A percentile compares a stretch with the other conserved stretches of the same genome.
These are phyloP conservation scores for Hanseniaspora valbyensis DNA, from an alignment of 805 yeast genomes.

Conservation along the genomic window DNA sequence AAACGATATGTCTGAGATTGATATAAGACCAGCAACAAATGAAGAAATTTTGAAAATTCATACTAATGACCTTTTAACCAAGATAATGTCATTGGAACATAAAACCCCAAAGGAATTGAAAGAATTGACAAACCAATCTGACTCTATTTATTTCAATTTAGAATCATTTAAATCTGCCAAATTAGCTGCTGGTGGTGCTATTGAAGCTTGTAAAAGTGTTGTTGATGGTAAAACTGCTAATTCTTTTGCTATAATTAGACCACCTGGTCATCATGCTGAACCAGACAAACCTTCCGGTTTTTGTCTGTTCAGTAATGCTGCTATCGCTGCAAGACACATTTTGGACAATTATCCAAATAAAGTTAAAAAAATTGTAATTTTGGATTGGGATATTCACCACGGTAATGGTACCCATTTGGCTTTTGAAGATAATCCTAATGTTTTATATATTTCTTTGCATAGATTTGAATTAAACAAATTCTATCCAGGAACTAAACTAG, in stretches of 20 bases:
- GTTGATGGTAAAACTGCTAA: conserved; percentile 87
- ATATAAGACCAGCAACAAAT: conserved; percentile 75
- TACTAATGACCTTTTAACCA: conserved; percentile 64
- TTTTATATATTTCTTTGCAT: conserved; percentile 81
- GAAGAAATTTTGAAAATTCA: conserved; percentile 86
- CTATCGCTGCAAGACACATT: conserved; percentile 86
- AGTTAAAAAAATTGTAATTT: conserved; percentile 66
- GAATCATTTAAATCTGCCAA: conserved; percentile 81
- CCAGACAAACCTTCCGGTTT: conserved; percentile 96
- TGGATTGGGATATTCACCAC: conserved; percentile 99
- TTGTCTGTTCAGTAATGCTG: conserved; percentile 90
- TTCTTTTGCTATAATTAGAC: conserved; percentile 88
- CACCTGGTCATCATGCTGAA: conserved; percentile 99
- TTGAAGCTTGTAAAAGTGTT: conserved; percentile 91
- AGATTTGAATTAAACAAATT: conserved; percentile 85
- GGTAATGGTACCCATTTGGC: conserved; percentile 98
- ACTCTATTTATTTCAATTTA: conserved; percentile 87
- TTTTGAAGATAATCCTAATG: conserved; percentile 79
- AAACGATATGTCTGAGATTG: conserved; percentile 78
- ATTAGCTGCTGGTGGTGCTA: conserved; percentile 91
- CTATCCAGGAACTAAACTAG: conserved; percentile 88
- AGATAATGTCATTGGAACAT: conserved; percentile 58
- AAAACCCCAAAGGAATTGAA: conserved; percentile 70
- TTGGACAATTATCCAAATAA: conserved; percentile 76
- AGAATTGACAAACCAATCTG: conserved; percentile 81